Conservation (phyloP, 345 rosid species). For the Zanthoxylum bungeanum region DNA sequence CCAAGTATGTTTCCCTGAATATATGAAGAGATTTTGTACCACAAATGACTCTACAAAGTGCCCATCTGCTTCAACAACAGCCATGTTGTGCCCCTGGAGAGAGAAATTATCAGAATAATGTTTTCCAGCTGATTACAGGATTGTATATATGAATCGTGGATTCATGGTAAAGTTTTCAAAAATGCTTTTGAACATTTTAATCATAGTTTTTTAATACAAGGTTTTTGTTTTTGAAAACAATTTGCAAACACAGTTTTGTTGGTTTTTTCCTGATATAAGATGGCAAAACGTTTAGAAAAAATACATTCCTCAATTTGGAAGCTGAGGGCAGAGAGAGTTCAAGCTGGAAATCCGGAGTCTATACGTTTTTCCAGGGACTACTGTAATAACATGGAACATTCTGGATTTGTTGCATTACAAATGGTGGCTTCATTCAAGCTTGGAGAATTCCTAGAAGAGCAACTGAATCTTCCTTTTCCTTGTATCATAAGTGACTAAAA, state of each 20-base stretch:
- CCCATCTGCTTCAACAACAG: slow-evolving; percentile 78
- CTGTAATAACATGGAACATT: slow-evolving; percentile 39
- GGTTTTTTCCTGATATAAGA: too few relatives aligned
- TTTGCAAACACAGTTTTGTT: too few relatives aligned
- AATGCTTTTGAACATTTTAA: too few relatives aligned
- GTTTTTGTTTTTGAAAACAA: too few relatives aligned
- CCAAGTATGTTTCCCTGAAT: slow-evolving; percentile 81
- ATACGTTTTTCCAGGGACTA: slow-evolving; percentile 59
- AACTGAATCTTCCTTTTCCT: slow-evolving; percentile 64
- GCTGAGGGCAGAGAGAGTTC: slow-evolving; percentile 64
- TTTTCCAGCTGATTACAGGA: neutral
- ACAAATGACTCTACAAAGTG: slow-evolving; percentile 67
- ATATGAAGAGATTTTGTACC: slow-evolving; percentile 59
- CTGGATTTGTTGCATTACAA: slow-evolving; percentile 48
- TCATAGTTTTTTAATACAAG: too few relatives aligned
- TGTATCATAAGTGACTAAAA: slow-evolving; percentile 49
- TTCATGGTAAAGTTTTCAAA: too few relatives aligned
- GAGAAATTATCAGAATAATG: neutral
- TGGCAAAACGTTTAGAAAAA: too few relatives aligned
- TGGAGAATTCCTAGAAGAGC: slow-evolving; percentile 35
- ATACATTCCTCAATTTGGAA: slow-evolving; percentile 82
- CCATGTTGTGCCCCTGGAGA: slow-evolving; percentile 31
- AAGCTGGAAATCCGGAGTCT: slow-evolving; percentile 57
- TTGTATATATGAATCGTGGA: neutral
- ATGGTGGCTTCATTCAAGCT: slow-evolving; percentile 13